phyloP scores from a whole-genome alignment of 257 asterid genomes.

The Cordia subcordata region DNA sequence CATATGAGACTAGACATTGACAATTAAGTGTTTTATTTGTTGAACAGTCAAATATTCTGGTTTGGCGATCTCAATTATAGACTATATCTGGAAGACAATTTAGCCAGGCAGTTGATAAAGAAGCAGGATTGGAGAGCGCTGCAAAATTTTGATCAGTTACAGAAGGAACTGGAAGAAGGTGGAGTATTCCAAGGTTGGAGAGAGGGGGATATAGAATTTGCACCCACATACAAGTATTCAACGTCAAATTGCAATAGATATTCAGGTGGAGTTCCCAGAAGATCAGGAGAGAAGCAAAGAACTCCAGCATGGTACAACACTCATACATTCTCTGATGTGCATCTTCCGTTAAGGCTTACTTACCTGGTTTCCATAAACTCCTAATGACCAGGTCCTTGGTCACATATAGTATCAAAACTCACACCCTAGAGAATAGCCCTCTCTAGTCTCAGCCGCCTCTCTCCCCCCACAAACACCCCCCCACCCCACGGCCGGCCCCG shows the following conservation, averaged over 20 bases:
- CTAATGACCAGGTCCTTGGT: no score
- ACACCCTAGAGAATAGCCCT: no score
- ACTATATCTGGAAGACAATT: constrained; percentile 66
- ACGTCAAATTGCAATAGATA: constrained; percentile 65
- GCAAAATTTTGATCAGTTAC: constrained; percentile 74
- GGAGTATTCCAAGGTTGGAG: constrained; percentile 93
- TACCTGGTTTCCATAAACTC: no score
- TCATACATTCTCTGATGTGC: constrained; percentile 9
- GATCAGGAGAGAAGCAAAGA: constrained; percentile 86
- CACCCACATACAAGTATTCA: constrained; percentile 89
- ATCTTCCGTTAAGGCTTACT: neutral
- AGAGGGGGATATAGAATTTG: constrained; percentile 84
- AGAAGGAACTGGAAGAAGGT: constrained; percentile 62
- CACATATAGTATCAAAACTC: no score
- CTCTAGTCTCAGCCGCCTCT: neutral
- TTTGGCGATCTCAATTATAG: constrained; percentile 99
- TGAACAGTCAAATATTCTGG: constrained; percentile 87
- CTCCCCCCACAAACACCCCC: no score
- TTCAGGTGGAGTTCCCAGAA: constrained; percentile 72
- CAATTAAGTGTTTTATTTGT: constrained; percentile 26
- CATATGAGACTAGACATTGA: neutral
- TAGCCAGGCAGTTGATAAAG: constrained; percentile 67
- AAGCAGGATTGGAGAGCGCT: constrained; percentile 69
- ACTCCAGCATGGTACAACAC: constrained; percentile 88
- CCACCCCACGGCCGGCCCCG: no score